phyloP scores from a whole-genome alignment of 2,329 filamentous ascomycete species.

The Beauveria bassiana region DNA sequence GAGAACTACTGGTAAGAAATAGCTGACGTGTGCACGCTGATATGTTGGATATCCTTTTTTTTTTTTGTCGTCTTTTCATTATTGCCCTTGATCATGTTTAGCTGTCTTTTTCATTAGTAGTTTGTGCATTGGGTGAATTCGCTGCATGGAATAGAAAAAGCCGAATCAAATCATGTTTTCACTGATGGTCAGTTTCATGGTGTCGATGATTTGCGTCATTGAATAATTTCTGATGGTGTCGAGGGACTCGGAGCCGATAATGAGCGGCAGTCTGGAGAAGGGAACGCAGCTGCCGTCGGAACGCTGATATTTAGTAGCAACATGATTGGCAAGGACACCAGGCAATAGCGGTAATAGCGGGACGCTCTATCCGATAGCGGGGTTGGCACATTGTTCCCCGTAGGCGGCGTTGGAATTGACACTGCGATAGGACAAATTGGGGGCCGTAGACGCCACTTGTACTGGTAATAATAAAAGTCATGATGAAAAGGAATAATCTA shows the following conservation, averaged over 20 bases:
- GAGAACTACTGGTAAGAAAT: not conserved
- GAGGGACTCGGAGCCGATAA: not conserved
- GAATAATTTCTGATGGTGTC: not conserved
- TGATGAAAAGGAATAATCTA: not conserved
- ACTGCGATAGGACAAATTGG: not conserved
- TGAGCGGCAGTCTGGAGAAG: not conserved
- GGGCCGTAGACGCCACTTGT: not conserved
- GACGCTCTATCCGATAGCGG: slow-evolving; percentile 5
- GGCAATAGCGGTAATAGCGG: slow-evolving; percentile 8
- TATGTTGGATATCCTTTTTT: not conserved
- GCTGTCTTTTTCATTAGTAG: not conserved
- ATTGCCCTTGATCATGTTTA: not conserved
- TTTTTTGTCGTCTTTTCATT: not conserved
- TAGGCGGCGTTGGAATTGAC: not conserved
- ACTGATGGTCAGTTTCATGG: not conserved
- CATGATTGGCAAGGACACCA: not conserved
- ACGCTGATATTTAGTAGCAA: not conserved
- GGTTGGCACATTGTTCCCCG: not conserved
- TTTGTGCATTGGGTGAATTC: not conserved
- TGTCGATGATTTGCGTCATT: not conserved
- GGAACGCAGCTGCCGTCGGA: not conserved
- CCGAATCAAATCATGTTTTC: no score
- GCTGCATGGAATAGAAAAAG: slow-evolving; percentile 6
- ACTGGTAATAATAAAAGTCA: not conserved
- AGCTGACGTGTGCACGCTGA: not conserved